Base-by-base conservation (phyloP, 768 basidiomycete genomes). In the Kwoniella mangroviensis region DNA sequence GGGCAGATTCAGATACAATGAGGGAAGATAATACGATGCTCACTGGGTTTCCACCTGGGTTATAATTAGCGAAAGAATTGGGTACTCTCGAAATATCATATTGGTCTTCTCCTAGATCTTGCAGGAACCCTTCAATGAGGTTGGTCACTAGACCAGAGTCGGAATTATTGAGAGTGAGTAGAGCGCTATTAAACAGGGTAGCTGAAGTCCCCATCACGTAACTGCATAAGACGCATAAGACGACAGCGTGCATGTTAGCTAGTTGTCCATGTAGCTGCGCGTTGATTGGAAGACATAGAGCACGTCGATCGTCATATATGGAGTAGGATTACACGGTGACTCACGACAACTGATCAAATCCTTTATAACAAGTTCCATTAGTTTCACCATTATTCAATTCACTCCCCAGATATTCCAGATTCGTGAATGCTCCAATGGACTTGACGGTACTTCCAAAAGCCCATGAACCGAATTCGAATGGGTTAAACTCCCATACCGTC, bases 171-270 rank as follows among this genome's bases (percentile, higher is more conserved):
- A 83, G 68, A 58, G 62, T 57, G 4, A 76, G 63, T 51, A 82
- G 76, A 17, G 79, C 80, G 28, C 67, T 69, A 51, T 81, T 82
- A 78, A 84, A 84, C 17, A 84, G 73, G 4, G 83, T 82, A 3
- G 83, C 80, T 45, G 91, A 92, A 2, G 88, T 88, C 10, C 90
- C 92, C 85, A 92, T 90, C 42, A 93, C 79, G 79, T 92, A 93
- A 0, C 77, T 80, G 54, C 3, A 86, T 12, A 26, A 24, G 49
- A 45, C 41, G 54, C 3, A 86, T 12, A 26, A 24, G 49, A 45
- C 41, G 19, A 40, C 11, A 21, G 34, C 34, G 34, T 6, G 9
- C 34, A 34, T 45, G 28, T 12, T 10, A 43, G 24, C 55, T 19
- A 34, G 6, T 6, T 34, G 34, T 7, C 34, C 34, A 1, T 34